These are phyloP conservation scores for Ophiostoma pallidulum DNA, from an alignment of 2,329 filamentous ascomycete species.

Conservation along the genomic window DNA sequence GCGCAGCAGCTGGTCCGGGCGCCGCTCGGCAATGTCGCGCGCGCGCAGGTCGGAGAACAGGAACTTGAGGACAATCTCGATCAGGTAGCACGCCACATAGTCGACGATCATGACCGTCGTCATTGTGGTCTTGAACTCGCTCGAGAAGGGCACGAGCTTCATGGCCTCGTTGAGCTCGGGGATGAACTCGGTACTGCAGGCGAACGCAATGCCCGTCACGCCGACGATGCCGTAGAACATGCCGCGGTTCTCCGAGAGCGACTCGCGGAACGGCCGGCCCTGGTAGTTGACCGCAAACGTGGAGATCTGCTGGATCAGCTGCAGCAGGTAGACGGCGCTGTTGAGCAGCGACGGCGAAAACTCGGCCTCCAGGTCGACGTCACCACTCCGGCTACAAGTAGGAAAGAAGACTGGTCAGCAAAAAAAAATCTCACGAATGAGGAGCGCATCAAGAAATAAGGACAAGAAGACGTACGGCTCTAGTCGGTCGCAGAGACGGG, in stretches of 20 bases:
- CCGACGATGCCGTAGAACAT: conserved; percentile 97
- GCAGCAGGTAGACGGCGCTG: conserved; percentile 90
- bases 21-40: conserved; percentile 81
- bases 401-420: neutral
- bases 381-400: conserved; percentile 32
- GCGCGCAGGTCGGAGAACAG: conserved; percentile 86
- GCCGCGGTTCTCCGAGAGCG: conserved; percentile 86
- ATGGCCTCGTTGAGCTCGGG: conserved; percentile 92
- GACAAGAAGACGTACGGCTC: conserved; percentile 61
- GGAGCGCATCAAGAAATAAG: too few relatives aligned
- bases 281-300: conserved; percentile 99
- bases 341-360: conserved; percentile 92
- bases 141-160: conserved; percentile 80
- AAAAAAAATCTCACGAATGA: too few relatives aligned
- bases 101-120: conserved; percentile 79
- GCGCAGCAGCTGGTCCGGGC: conserved; percentile 74
- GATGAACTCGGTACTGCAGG: conserved; percentile 88
- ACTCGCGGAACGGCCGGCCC: conserved; percentile 93
- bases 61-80: conserved; percentile 77
- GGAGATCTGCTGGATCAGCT: conserved; percentile 97
- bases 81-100: conserved; percentile 75
- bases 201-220: conserved; percentile 83
- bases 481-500: conserved; percentile 73
- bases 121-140: conserved; percentile 82
- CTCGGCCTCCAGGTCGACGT: conserved; percentile 87